A percentile compares a stretch with the other conserved stretches of the same genome.
Evolutionary conservation across 495 filamentous ascomycete genomes (phyloP).

Genomic region (Melanomma pulvis-pyrius): DNA sequence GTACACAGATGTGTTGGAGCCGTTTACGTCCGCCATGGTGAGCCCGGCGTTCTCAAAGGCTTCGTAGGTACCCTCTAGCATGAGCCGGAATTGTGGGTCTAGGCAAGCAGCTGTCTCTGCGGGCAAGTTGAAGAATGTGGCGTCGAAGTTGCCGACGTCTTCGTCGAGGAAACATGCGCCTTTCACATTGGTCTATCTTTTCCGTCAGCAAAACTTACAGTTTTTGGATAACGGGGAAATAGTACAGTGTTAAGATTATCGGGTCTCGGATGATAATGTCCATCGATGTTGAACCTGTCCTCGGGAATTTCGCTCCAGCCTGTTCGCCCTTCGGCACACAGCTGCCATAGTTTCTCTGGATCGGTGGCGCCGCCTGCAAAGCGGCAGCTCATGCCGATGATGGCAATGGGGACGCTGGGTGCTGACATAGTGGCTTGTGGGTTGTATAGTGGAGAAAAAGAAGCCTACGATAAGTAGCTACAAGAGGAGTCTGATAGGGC

Average conservation of each 20-base stretch:
- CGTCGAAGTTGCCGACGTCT: conserved; percentile 19
- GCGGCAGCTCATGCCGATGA: conserved; percentile 63
- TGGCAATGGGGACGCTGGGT: conserved; percentile 56
- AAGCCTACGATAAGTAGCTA: neutral
- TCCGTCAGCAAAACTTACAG: too few species aligned
- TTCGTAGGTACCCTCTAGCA: conserved; percentile 20
- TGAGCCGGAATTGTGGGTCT: conserved; percentile 12
- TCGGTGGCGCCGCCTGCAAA: conserved; percentile 61
- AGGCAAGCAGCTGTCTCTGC: neutral
- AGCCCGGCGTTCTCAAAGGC: conserved; percentile 17
- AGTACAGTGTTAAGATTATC: conserved; percentile 4
- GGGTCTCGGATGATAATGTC: conserved; percentile 4
- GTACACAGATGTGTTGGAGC: conserved; percentile 13
- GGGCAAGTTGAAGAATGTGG: conserved; percentile 17
- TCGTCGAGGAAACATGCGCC: conserved; percentile 16
- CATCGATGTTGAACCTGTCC: conserved; percentile 1
- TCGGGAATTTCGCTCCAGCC: conserved; percentile 5
- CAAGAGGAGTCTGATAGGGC: too few species aligned
- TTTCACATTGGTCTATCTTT: neutral
- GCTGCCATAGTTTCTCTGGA: conserved; percentile 61
- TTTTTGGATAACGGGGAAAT: too few species aligned
- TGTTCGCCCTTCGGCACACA: conserved; percentile 42
- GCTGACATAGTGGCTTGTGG: neutral
- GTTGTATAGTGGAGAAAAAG: neutral
- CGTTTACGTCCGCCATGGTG: neutral